Conservation (phyloP, 257 asterid genomes). For the Solanum infundibuliforme region DNA sequence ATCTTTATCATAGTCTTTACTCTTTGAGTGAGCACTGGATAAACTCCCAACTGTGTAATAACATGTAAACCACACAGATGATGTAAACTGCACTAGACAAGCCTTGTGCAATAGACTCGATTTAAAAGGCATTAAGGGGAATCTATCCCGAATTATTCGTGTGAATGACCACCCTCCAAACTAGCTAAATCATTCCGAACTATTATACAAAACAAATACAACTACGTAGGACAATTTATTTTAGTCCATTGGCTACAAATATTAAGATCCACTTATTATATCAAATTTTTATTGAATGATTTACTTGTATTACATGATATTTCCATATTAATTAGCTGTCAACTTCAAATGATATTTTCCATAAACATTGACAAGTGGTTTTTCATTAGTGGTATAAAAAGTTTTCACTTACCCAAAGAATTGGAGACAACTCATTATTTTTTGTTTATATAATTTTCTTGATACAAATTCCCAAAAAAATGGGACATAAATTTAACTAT, state of each 20-base stretch:
- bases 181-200: too few relatives aligned
- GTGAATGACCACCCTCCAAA: not conserved
- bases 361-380: not conserved
- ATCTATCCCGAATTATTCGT: too few relatives aligned
- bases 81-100: too few relatives aligned
- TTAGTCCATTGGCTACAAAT: not conserved
- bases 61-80: too few relatives aligned
- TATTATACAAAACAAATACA: not conserved
- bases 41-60: too few relatives aligned
- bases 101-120: too few relatives aligned
- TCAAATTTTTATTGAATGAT: not conserved
- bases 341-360: not conserved
- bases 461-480: not conserved
- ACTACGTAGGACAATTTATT: not conserved
- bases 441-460: not conserved
- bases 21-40: too few relatives aligned
- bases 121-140: too few relatives aligned
- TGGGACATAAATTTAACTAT: not conserved
- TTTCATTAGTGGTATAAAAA: not conserved
- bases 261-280: not conserved
- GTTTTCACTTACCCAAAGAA: not conserved
- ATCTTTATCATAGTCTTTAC: too few relatives aligned
- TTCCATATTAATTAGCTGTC: not conserved
- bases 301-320: not conserved
- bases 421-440: slow-evolving; percentile 2